Base-by-base conservation (phyloP, 306 rosid species). In the Begonia fuchsioides region DNA sequence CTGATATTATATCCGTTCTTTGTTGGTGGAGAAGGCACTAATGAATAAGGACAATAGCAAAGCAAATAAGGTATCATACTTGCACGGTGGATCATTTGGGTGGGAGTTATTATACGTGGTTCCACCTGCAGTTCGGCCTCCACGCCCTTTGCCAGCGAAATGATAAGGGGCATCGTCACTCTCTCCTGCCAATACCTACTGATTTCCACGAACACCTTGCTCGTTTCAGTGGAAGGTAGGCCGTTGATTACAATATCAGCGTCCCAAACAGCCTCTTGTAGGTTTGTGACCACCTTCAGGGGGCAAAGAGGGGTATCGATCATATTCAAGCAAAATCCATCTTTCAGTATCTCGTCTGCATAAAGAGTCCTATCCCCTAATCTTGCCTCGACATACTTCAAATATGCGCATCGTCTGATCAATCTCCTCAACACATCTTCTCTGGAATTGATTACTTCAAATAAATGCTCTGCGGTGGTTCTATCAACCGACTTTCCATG, bases 211-310 rank as follows among this genome's bases (percentile, higher is more conserved):
- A 88, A 88, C 11, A 88, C 95, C 47, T 61, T 76, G 3, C 47
- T 63, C 2, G 97, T 81, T 56, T 88, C 97, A 0, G 97, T 88
- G 0, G 97, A 88, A 2, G 95, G 97, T 66, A 83, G 65, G 41
- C 97, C 93, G 72, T 88, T 88, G 17, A 88, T 72, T 51, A 88
- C 81, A 50, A 88, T 74, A 53, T 88, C 97, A 15, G 97, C 97
- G 71, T 88, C 97, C 97, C 97, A 88, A 10, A 88, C 82, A 72
- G 97, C 97, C 76, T 88, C 97, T 70, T 88, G 95, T 75, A 88
- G 73, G 56, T 83, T 88, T 6, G 83, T 88, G 61, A 88, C 97
- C 62, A 88, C 97, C 69, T 88, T 88, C 61, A 88, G 59, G 66
- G 96, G 95, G 53, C 93, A 83, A 38, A 88, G 52, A 61, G 97